Evolutionary conservation across 805 yeast species (phyloP).

Genomic region (Lipomyces mesembrius): DNA sequence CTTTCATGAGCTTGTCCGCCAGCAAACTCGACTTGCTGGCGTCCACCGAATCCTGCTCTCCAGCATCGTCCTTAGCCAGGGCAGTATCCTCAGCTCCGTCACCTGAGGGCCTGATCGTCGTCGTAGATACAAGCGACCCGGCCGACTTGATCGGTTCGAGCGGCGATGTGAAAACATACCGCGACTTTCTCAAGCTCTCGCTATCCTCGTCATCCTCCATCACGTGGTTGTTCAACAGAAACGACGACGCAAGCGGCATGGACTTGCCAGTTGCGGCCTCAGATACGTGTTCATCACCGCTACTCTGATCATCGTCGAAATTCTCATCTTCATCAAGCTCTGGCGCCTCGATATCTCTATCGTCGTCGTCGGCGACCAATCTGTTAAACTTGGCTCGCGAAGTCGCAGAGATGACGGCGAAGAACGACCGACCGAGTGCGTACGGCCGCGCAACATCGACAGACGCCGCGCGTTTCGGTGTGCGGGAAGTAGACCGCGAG

Average conservation of each 20-base stretch:
- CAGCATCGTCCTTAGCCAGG: background rate
- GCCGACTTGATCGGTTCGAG: slow-evolving; percentile 21
- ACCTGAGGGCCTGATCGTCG: background rate
- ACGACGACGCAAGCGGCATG: slow-evolving; percentile 21
- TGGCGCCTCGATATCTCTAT: slow-evolving; percentile 42
- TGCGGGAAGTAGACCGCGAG: slow-evolving; percentile 1
- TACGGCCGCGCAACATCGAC: slow-evolving; percentile 31
- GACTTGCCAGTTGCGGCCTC: background rate
- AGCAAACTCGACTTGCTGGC: slow-evolving; percentile 17
- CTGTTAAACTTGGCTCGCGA: slow-evolving; percentile 24
- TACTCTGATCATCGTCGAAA: slow-evolving; percentile 37
- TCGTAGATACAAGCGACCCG: slow-evolving; percentile 14
- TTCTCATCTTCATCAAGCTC: slow-evolving; percentile 42
- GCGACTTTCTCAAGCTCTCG: background rate
- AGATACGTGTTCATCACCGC: slow-evolving; percentile 9
- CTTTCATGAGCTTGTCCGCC: slow-evolving; percentile 25
- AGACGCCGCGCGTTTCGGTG: slow-evolving; percentile 25
- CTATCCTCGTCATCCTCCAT: slow-evolving; percentile 10
- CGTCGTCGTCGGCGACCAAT: slow-evolving; percentile 18
- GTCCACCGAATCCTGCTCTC: slow-evolving; percentile 20
- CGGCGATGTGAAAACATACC: background rate
- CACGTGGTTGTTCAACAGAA: slow-evolving; percentile 10
- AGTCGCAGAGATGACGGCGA: slow-evolving; percentile 33
- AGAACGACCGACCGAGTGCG: slow-evolving; percentile 27
- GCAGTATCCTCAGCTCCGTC: background rate